These are phyloP conservation scores for Fragaria nilgerrensis DNA, from an alignment of 306 rosid species.

Conservation along the genomic window DNA sequence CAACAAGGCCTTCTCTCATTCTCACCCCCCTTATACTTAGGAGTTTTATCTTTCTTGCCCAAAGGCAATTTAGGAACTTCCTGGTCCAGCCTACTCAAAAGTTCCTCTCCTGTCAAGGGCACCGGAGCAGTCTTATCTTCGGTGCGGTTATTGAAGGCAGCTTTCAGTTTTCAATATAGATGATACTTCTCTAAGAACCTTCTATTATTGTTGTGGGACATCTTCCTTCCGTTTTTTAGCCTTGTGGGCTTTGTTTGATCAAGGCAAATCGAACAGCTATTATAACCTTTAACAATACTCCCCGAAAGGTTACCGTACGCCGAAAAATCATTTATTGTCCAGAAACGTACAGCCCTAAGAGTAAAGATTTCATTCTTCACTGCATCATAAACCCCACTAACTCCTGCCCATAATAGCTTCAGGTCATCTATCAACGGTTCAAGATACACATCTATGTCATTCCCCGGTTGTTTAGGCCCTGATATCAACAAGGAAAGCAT, in stretches of 20 bases:
- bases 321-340: too few species aligned
- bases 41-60: neutral
- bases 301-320: too few species aligned
- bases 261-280: too few species aligned
- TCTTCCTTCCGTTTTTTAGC: too few species aligned
- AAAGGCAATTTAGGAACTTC: neutral
- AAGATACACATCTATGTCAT: too few species aligned
- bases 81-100: neutral
- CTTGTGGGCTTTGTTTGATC: too few species aligned
- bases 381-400: neutral
- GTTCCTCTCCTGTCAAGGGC: neutral
- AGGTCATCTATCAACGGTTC: neutral
- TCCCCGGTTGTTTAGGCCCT: neutral
- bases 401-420: neutral
- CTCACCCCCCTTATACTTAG: neutral
- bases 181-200: neutral
- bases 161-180: neutral
- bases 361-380: neutral
- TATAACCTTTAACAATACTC: too few species aligned
- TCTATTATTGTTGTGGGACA: neutral
- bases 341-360: neutral
- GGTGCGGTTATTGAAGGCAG: neutral
- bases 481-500: too few species aligned
- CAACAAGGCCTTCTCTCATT: neutral
- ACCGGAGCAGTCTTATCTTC: neutral